Percentiles rank a stretch among this genome's conserved stretches.
These are phyloP conservation scores for Sphenostylis stenocarpa DNA, from an alignment of 306 rosid genomes.

Conservation along the genomic window DNA sequence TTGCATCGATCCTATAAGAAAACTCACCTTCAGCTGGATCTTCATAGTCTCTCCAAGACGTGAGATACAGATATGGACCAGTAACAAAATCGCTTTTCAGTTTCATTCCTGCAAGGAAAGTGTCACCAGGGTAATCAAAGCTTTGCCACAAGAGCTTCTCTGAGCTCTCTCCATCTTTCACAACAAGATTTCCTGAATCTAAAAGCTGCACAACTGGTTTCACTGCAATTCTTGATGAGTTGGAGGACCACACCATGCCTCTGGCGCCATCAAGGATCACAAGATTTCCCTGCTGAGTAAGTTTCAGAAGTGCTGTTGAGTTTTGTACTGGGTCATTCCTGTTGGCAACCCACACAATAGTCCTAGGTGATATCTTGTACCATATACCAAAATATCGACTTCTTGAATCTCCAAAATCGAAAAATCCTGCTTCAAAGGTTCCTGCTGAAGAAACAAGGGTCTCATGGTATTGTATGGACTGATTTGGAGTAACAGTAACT, in stretches of 20 bases:
- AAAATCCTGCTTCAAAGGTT: background rate
- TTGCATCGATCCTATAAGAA: background rate
- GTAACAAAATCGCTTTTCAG: background rate
- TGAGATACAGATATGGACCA: background rate
- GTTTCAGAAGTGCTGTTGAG: background rate
- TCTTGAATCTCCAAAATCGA: background rate
- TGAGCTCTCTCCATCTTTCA: background rate
- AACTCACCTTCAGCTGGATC: background rate
- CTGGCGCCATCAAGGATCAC: background rate
- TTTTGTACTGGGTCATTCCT: background rate
- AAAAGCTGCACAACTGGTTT: background rate
- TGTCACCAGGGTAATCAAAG: slow-evolving; percentile 1
- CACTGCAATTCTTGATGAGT: background rate
- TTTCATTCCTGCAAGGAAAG: slow-evolving; percentile 1
- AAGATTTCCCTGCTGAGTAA: background rate
- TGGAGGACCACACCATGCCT: background rate
- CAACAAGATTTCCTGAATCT: slow-evolving; percentile 9
- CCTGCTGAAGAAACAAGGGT: background rate
- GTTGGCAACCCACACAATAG: slow-evolving; percentile 8
- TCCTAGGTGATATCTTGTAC: background rate
- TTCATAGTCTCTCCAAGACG: background rate
- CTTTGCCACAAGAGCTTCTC: background rate
- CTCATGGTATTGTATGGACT: background rate
- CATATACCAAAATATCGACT: background rate
- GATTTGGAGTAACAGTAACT: background rate